These are phyloP conservation scores for Eutrema yunnanense DNA, from an alignment of 345 rosid species.

Conservation along the genomic window DNA sequence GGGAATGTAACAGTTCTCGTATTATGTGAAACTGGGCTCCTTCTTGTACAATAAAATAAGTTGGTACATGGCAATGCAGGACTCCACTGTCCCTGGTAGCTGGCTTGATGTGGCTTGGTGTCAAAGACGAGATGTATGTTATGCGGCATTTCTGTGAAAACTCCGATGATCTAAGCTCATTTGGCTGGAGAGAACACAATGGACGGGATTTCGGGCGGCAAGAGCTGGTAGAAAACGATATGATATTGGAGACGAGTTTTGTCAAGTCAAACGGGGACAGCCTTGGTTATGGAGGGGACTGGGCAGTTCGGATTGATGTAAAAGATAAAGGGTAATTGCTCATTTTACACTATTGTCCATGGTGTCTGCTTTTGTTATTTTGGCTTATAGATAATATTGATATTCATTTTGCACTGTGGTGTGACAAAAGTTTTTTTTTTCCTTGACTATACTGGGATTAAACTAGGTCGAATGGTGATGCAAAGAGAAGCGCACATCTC, in stretches of 20 bases:
- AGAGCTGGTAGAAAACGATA: constrained; percentile 66
- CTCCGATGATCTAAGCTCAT: constrained; percentile 67
- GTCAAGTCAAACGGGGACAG: constrained; percentile 60
- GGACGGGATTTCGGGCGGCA: constrained; percentile 94
- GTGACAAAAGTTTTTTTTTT: background rate
- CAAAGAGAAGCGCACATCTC: constrained; percentile 56
- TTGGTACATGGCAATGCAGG: constrained; percentile 38
- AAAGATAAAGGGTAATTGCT: constrained; percentile 51
- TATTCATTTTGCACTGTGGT: background rate
- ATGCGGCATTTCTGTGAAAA: constrained; percentile 89
- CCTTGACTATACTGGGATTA: constrained; percentile 21
- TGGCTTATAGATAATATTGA: background rate
- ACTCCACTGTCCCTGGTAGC: constrained; percentile 73
- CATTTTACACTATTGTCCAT: background rate
- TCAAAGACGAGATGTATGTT: constrained; percentile 68
- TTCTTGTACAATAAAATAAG: constrained; percentile 3
- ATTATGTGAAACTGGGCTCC: background rate
- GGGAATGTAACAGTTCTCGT: background rate
- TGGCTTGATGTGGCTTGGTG: constrained; percentile 97
- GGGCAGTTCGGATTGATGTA: constrained; percentile 74
- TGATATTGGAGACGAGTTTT: constrained; percentile 72
- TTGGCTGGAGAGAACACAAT: constrained; percentile 89
- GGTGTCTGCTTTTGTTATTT: background rate
- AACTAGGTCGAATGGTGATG: constrained; percentile 41
- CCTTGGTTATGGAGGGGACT: constrained; percentile 96